Base-by-base conservation (phyloP, 345 rosid genomes). In the Populus tremula region DNA sequence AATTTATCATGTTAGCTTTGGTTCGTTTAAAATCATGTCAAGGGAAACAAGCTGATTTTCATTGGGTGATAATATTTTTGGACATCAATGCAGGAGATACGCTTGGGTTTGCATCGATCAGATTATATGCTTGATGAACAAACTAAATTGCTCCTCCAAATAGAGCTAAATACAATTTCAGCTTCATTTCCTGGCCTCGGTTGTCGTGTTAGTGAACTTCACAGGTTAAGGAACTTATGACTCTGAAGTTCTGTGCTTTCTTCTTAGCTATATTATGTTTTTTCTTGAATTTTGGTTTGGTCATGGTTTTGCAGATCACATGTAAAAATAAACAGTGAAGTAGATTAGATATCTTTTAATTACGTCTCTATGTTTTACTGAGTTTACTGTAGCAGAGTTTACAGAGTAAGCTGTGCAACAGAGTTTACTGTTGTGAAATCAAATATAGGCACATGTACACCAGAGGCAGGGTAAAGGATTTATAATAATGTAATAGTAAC, bases 101-200 rank as follows among this genome's bases (percentile, higher is more conserved):
- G 96, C 39, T 67, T 96, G 84, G 99, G 98, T 23, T 88, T 96
- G 75, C 98, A 94, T 83, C 97, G 97, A 75, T 94, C 97, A n/a
- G 99, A 96, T 87, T 96, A 96, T 81, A 96, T 92, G 99, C 97
- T 96, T 73, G 98, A 94, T 79, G 94, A 88, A 82, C 85, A 96
- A 86, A 96, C 98, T 20, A 91, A 96, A 74, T 84, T 85, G 29
- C 97, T 96, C 73, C 98, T 96, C 72, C 99, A 96, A 76, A 90
- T 94, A 74, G 99, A 94, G 89, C 76, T 96, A 76, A 96, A 96
- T 75, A 96, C 99, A 79, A 91, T 96, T 72, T 88, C 97, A 4
- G 84, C 87, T 71, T 94, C 99, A 13, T 94, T 96, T 82, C 67
- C 97, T 49, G 97, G 97, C 78, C 97, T 91, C 78, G 65, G 97